Base-by-base conservation (phyloP, 371 early-diverging fungal species). In the Mucor racemosus region DNA sequence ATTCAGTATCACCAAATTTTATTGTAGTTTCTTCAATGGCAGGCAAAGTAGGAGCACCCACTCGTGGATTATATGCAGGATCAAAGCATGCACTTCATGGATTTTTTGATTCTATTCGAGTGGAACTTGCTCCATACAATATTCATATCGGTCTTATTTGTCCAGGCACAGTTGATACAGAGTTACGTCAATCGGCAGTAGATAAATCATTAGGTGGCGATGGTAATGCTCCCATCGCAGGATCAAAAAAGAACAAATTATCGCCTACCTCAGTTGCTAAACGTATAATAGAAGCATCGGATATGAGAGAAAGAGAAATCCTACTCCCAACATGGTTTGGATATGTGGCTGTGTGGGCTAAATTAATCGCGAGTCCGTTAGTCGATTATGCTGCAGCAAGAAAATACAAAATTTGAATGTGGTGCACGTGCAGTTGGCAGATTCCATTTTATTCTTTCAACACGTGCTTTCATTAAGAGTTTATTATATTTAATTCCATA, bases 61-160 rank as follows among this genome's bases (percentile, higher is more conserved):
- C 95, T 10, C 86, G 96, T 9, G 81, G 90, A 6, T 74, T 96
- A 26, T 96, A 96, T 71, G 84, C 90, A 41, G 91, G 90, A 0
- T 86, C 91, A 54, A 96, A 96, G 62, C 91, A 91, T 69, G 96
- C 95, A 0, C 77, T 94, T 8, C 90, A 91, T 36, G 95, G 95
- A 0, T 96, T 91, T 75, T 95, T 95, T 77, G 88, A 90, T 54
- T 87, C 95, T 2, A 68, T 96, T 34, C 83, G 95, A 0, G 90
- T 95, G 68, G 96, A 96, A 68, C 72, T 94, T 7, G 78, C 75
- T 3, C 60, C 68, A 4, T 74, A 77, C 3, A 82, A 82, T 15
- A 84, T 94, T 1, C 84, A 86, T 53, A 82, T 95, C 8, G 87
- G 89, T 4, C 71, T 94, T 7, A 84, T 87, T 0, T 88, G 90